These are phyloP conservation scores for Silene noctiflora DNA, from an alignment of 179 eudicot genomes.

Conservation along the genomic window DNA sequence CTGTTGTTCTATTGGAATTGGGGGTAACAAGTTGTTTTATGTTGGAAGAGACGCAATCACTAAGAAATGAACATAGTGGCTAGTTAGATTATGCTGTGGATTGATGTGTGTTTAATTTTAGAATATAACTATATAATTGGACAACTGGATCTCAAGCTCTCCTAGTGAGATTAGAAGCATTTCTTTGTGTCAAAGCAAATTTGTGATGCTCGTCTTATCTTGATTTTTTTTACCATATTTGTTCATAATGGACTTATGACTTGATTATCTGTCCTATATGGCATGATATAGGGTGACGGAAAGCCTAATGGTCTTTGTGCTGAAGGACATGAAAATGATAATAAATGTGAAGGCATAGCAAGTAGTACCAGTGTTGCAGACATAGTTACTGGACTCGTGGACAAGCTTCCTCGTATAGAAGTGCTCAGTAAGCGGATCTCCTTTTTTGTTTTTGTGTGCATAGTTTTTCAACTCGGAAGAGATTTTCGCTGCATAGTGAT, in stretches of 20 bases:
- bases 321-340: conserved; percentile 41
- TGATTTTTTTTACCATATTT: not conserved
- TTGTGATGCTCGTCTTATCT: not conserved
- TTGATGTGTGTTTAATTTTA: not conserved
- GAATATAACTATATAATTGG: not conserved
- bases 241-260: conserved; percentile 2
- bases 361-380: conserved; percentile 30
- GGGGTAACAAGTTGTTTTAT: not conserved
- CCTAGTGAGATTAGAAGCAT: not conserved
- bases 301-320: conserved; percentile 40
- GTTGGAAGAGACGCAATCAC: not conserved
- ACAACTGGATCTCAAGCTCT: not conserved
- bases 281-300: conserved; percentile 53
- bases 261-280: not conserved
- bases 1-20: not conserved
- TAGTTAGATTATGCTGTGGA: not conserved
- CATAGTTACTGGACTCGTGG: conserved; percentile 22
- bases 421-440: conserved; percentile 24
- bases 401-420: conserved; percentile 32
- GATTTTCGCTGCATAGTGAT: not conserved
- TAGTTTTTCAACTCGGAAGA: not conserved
- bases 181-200: not conserved
- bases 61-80: not conserved
- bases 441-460: not conserved
- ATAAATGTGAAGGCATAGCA: conserved; percentile 38